Base-by-base conservation (phyloP, 441 rosid genomes). In the Melastoma candidum region DNA sequence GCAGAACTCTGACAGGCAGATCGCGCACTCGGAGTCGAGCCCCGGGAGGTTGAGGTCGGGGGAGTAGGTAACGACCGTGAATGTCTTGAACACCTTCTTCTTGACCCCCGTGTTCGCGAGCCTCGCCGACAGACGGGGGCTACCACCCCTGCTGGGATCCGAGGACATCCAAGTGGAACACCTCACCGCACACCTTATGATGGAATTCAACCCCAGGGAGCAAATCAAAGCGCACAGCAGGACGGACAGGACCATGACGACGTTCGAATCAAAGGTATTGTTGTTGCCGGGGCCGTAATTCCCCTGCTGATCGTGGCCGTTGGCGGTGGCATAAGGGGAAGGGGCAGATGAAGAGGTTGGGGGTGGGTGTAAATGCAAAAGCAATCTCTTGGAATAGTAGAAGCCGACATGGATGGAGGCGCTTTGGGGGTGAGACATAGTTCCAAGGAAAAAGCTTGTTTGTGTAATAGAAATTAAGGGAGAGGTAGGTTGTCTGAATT, bases 61-160 rank as follows among this genome's bases (percentile, higher is more conserved):
- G 1, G 85, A 77, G 74, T 76, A 84, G 68, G 32, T 80, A 46
- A 84, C 74, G 11, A 71, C 63, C 7, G 88, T 78, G 66, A 87
- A 87, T 13, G 86, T 76, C 68, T 80, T 84, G 45, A 84, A 54
- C 26, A 90, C 90, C 58, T 82, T 84, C 32, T 60, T 68, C 65
- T 80, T 80, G 46, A 87, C 65, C 11, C 96, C 94, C 39, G 69
- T 80, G 69, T 79, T 80, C 51, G 80, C 79, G 54, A 71, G 56
- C 50, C 70, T 61, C 48, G 70, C 48, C 8, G 79, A 44, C 1
- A 73, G 41, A 36, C 41, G 41, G 7, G 6, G 41, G 59, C 58
- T 48, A 17, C 22, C 22, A 44, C 44, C 26, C 26, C 63, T 12
- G 11, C 26, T 51, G 8, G 71, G 53, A 29, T 71, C 69, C 0